Base-by-base conservation (phyloP, 352 stramenopile species). In the Phytophthora sp. region DNA sequence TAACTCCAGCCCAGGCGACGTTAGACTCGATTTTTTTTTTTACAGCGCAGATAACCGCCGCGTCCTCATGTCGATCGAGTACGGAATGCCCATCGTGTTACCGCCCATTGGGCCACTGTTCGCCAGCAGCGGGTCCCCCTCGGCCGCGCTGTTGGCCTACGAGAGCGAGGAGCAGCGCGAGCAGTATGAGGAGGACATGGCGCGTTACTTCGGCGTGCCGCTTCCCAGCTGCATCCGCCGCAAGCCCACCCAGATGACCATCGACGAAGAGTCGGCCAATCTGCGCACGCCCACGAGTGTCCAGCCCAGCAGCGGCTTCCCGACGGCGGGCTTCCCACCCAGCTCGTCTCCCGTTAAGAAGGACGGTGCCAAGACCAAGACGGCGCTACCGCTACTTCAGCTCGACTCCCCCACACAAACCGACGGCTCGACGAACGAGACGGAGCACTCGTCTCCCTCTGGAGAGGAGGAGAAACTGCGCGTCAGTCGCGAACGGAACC, bases 401-500 rank as follows among this genome's bases (percentile, higher is more conserved):
- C 41, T 80, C 30, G 70, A 81, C 63, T 90, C 77, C 42, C 75
- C 70, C n/a, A 69, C 62, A 27, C 58, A 71, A 6, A 63, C 57
- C 0, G 64, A 80, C 51, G 41, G 26, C 16, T n/a, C n/a, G n/a
- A 24, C 44, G 2, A 59, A 65, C 9, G 58, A 54, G 39, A 64
- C 35, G 30, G 45, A 64, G 12, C 44, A 57, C 15, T 57, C 56
- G 21, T 57, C 47, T n/a, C 53, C 53, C 7, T 46, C 29, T 1
- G 45, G 58, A 8, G 83, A 88, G 42, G 79, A 90, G 31, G 82
- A 88, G 56, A 91, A 91, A 51, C 63, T 91, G 50, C 84, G 84
- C 23, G 71, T 93, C 3, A 91, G 79, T 64, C 79, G 84, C 46
- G 84, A 93, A 41, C 84, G 84, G 29, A 93, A 93, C 63, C 84